Percentiles rank a stretch among this genome's conserved stretches.
phyloP scores from a whole-genome alignment of 148 eudicot genomes.

The Polygonum maritimum region DNA sequence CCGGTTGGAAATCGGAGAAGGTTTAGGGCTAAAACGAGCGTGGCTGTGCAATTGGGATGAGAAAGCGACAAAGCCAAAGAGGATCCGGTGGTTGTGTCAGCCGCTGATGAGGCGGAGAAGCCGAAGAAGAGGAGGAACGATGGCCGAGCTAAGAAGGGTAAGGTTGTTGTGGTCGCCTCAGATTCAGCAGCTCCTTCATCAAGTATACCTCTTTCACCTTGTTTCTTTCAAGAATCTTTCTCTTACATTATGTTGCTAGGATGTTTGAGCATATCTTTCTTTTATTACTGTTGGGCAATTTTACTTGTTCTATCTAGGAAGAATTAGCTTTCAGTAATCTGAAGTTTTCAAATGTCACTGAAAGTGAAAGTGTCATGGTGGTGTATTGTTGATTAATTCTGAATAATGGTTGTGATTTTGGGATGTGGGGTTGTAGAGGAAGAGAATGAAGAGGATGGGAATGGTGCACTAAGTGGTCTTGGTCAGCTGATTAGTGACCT shows the following conservation, averaged over 20 bases:
- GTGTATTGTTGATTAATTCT: not conserved
- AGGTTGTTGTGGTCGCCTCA: slow-evolving; percentile 16
- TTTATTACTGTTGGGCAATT: too few relatives aligned
- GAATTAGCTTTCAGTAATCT: not conserved
- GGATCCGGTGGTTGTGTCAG: slow-evolving; percentile 16
- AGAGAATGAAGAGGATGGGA: slow-evolving; percentile 35
- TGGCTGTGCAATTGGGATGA: slow-evolving; percentile 19
- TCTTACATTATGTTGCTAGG: not conserved
- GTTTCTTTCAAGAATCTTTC: not conserved
- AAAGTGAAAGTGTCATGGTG: not conserved
- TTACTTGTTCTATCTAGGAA: not conserved
- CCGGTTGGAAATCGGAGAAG: slow-evolving; percentile 27
- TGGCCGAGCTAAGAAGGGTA: slow-evolving; percentile 51
- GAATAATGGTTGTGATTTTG: not conserved
- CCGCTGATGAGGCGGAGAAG: slow-evolving; percentile 44
- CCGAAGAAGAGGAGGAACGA: slow-evolving; percentile 47
- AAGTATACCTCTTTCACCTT: slow-evolving; percentile 27
- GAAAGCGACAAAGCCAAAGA: slow-evolving; percentile 54
- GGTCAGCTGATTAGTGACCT: slow-evolving; percentile 51
- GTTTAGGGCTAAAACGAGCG: slow-evolving; percentile 28
- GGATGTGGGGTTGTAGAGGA: slow-evolving; percentile 24
- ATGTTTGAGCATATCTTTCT: not conserved
- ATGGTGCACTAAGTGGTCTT: slow-evolving; percentile 31
- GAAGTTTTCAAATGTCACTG: not conserved
- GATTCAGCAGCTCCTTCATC: slow-evolving; percentile 28